These are phyloP conservation scores for Mycena crocata DNA, from an alignment of 768 basidiomycete species.

Conservation along the genomic window DNA sequence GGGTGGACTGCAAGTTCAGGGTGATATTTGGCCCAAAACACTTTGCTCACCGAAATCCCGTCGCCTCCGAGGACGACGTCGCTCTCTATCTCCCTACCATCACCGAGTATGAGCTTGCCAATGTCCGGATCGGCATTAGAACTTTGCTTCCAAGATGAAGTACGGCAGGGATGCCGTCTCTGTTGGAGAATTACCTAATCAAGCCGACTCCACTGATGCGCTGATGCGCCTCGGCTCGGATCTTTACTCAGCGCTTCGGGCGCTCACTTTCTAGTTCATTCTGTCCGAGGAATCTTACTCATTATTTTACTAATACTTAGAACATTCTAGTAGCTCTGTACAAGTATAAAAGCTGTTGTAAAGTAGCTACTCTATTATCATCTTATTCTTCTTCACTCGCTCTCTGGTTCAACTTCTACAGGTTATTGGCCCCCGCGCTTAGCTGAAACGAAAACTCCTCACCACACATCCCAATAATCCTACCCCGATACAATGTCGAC, in stretches of 20 bases:
- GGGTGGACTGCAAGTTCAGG: background rate
- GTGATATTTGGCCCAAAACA: background rate
- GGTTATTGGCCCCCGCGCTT: no score
- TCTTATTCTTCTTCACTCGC: background rate
- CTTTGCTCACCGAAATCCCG: background rate
- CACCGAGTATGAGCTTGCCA: background rate
- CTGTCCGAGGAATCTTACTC: background rate
- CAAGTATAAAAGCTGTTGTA: background rate
- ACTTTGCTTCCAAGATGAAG: background rate
- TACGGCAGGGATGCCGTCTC: background rate
- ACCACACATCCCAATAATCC: background rate
- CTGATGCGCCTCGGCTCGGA: slow-evolving; percentile 2
- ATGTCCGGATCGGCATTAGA: background rate
- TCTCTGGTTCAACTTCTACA: background rate
- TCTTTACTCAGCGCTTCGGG: background rate
- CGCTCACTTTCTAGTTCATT: background rate
- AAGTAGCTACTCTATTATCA: background rate
- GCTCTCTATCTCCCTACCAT: background rate
- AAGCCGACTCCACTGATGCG: background rate
- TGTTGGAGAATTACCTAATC: background rate
- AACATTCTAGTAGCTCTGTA: background rate
- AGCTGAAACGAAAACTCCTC: background rate
- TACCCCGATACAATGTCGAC: no score
- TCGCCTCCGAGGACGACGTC: slow-evolving; percentile 1
- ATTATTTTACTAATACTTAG: background rate